These are phyloP conservation scores for Collybia nuda DNA, from an alignment of 768 basidiomycete genomes.

Conservation along the genomic window DNA sequence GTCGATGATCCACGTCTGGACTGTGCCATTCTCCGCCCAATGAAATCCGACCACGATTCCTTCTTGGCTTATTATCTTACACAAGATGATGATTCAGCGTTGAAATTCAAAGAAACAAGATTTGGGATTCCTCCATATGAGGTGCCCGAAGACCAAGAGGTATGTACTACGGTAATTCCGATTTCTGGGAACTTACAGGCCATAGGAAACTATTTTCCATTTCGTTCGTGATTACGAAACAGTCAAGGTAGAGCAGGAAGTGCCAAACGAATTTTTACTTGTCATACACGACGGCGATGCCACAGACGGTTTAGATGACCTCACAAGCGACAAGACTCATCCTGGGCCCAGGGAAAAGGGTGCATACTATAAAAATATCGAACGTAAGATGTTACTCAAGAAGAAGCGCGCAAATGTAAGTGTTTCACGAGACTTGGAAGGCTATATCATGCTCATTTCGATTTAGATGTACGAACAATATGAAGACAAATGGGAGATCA, in stretches of 20 bases:
- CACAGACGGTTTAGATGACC: constrained; percentile 30
- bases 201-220: constrained; percentile 68
- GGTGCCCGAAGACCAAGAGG: constrained; percentile 56
- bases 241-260: constrained; percentile 83
- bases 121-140: constrained; percentile 40
- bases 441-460: constrained; percentile 2
- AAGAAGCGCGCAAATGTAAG: constrained; percentile 80
- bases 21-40: constrained; percentile 83
- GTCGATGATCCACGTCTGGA: constrained; percentile 78
- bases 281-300: constrained; percentile 65
- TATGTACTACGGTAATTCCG: constrained; percentile 20
- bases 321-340: constrained; percentile 27
- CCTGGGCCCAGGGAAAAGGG: constrained; percentile 46
- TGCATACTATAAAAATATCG: constrained; percentile 89
- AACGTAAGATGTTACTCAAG: constrained; percentile 84
- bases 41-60: constrained; percentile 86
- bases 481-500: constrained; percentile 80
- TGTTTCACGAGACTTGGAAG: constrained; percentile 7
- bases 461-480: constrained; percentile 68
- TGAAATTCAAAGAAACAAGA: constrained; percentile 63
- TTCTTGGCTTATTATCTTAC: constrained; percentile 87
- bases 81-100: constrained; percentile 68
- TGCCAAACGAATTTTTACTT: constrained; percentile 80
- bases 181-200: neutral
- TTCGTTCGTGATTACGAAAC: constrained; percentile 86